Evolutionary conservation across 2,329 filamentous ascomycete genomes (phyloP), one percentile per base, ranked within the genome.

Genomic region (Didymella lethalis): DNA sequence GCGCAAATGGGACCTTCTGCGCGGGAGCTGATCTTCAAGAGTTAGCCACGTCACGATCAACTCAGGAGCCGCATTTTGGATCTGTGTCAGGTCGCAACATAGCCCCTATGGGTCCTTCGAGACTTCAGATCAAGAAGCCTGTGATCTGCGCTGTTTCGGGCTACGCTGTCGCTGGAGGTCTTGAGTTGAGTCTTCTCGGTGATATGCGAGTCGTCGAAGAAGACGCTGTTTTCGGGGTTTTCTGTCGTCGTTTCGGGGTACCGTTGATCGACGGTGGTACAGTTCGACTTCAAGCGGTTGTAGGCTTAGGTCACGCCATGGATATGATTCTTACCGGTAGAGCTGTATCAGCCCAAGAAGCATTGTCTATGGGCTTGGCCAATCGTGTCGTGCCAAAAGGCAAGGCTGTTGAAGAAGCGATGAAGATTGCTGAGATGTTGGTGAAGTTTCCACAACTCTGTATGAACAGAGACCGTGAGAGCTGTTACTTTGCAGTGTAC

Each of bases 291-390:
- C 82, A 82, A 56, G 77, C 77, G 1, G 77, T 85, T 44, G 71
- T 86, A 23, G 84, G 85, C 0, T 74, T 86, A 0, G 83, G 83
- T 0, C 68, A 83, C 2, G 84, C 85, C 0, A 61, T 86, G 54
- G 85, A 86, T 67, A 83, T 86, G 80, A 84, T 86, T 16, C 72
- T 87, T 5, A 86, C 85, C 0, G 84, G 85, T 0, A 73, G 83
- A 0, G 65, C 78, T 0, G 82, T 86, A 0, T 63, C 61, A 0
- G 84, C 84, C 0, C 64, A 77, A 18, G 84, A 87, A 63, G 84
- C 84, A 0, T 63, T 84, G 28, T 48, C 67, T 0, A 84, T 85
- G 75, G 84, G 84, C 0, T 73, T 86, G 7, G 84, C 80, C 8
- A 86, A 82, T 65, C 75, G 84, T 0, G 79, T 86, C 0, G 83